Evolutionary conservation across 805 yeast genomes (phyloP).

Genomic region (Candida vartiovaarae): DNA sequence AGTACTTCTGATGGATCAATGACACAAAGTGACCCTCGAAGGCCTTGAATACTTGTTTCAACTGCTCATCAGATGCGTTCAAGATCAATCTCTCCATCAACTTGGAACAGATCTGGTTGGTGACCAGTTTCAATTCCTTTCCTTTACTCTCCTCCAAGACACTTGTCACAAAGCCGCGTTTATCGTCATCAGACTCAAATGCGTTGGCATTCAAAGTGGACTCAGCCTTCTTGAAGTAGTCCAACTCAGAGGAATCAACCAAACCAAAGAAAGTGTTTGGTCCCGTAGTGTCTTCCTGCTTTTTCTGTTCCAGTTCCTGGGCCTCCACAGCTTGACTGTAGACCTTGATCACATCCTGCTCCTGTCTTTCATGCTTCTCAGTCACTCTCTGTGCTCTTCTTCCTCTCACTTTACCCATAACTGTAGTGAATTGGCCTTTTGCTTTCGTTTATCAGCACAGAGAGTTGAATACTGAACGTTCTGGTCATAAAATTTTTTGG

Average conservation of each 20-base stretch:
- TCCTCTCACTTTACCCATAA: constrained; percentile 33
- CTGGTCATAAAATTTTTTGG: no score
- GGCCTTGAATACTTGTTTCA: constrained; percentile 56
- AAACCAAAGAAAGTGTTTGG: constrained; percentile 72
- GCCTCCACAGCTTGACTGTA: constrained; percentile 15
- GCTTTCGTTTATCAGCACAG: no score
- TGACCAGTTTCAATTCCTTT: constrained; percentile 84
- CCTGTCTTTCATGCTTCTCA: constrained; percentile 16
- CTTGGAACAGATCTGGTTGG: constrained; percentile 93
- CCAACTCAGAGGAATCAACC: constrained; percentile 76
- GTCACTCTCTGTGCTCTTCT: constrained; percentile 30
- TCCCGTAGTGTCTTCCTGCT: constrained; percentile 4
- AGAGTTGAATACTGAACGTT: no score
- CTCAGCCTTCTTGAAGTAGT: constrained; percentile 91
- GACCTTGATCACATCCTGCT: constrained; percentile 4
- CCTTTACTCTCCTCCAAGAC: constrained; percentile 83
- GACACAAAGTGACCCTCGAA: constrained; percentile 72
- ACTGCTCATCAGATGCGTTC: constrained; percentile 54
- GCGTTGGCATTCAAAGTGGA: constrained; percentile 76
- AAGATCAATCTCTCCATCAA: constrained; percentile 81
- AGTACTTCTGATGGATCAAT: constrained; percentile 78
- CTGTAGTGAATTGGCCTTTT: no score
- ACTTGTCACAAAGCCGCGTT: constrained; percentile 61
- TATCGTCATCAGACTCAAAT: constrained; percentile 67
- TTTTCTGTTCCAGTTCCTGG: constrained; percentile 2